These are phyloP conservation scores for Beta vulgaris DNA, from an alignment of 148 eudicot species.

Conservation along the genomic window DNA sequence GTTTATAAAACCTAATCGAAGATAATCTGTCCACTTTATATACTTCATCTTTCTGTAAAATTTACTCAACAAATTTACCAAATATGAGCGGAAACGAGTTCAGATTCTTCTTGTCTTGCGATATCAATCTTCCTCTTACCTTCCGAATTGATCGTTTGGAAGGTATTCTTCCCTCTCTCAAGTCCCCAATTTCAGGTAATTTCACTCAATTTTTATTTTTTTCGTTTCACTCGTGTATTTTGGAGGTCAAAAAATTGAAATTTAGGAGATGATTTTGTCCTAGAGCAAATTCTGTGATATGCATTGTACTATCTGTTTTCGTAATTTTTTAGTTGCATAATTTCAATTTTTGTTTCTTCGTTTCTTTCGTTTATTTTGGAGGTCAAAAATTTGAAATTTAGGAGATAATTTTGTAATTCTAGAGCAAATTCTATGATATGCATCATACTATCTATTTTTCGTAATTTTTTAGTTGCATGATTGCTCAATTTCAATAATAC, in stretches of 20 bases:
- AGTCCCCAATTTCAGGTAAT: conserved; percentile 53
- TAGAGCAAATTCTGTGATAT: too few relatives aligned
- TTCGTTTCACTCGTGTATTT: too few relatives aligned
- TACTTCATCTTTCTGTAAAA: not conserved
- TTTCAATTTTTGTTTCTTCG: not conserved
- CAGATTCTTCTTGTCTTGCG: conserved; percentile 86
- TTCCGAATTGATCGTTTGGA: conserved; percentile 74
- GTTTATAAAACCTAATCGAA: too few relatives aligned
- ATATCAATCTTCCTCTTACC: conserved; percentile 82
- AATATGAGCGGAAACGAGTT: conserved; percentile 76
- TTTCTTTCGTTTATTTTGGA: too few relatives aligned
- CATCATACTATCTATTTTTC: not conserved
- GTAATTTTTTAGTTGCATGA: not conserved
- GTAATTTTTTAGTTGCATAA: not conserved
- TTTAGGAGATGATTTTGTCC: not conserved
- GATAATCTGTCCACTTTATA: not conserved
- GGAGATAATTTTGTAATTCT: too few relatives aligned
- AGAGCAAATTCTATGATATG: too few relatives aligned
- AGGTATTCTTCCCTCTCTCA: conserved; percentile 46
- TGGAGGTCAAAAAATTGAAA: not conserved
- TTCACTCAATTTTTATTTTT: not conserved
- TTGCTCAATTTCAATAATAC: not conserved
- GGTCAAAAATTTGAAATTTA: not conserved
- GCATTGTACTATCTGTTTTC: too few relatives aligned
- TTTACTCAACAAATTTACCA: not conserved